These are phyloP conservation scores for Capsicum pubescens DNA, from an alignment of 257 asterid species.

Conservation along the genomic window DNA sequence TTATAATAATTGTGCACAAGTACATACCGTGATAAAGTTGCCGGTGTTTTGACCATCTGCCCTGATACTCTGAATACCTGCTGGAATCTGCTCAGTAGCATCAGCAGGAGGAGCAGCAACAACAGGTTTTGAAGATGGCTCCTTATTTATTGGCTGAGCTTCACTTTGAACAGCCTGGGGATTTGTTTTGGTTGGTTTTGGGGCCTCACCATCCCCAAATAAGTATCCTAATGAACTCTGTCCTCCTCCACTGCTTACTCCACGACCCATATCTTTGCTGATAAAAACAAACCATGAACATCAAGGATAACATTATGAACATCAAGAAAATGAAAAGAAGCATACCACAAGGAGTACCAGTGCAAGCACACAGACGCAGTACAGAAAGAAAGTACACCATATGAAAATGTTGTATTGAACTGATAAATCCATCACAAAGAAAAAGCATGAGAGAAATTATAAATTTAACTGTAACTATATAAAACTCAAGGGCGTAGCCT, in stretches of 20 bases:
- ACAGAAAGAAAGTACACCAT: not conserved
- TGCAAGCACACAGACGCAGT: not conserved
- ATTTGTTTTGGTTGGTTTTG: not conserved
- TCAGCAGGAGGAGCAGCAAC: conserved; percentile 15
- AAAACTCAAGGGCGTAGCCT: too few relatives aligned
- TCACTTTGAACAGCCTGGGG: conserved; percentile 19
- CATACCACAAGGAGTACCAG: conserved; percentile 1
- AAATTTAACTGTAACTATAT: too few relatives aligned
- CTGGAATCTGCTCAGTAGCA: conserved; percentile 19
- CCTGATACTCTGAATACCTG: conserved; percentile 27
- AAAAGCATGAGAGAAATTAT: not conserved
- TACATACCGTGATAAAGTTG: conserved; percentile 24
- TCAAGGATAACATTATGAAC: not conserved
- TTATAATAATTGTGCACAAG: not conserved
- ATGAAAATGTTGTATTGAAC: not conserved
- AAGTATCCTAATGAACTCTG: conserved; percentile 28
- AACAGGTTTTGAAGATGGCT: conserved; percentile 18
- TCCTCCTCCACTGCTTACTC: conserved; percentile 29
- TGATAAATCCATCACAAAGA: not conserved
- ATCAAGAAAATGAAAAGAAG: not conserved
- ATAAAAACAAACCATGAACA: not conserved
- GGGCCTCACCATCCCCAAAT: conserved; percentile 28
- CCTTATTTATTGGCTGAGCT: conserved; percentile 16
- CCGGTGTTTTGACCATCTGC: conserved; percentile 24
- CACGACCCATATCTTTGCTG: conserved; percentile 26